Evolutionary conservation across 805 yeast genomes (phyloP).

Genomic region (Metschnikowia bowlesiae): DNA sequence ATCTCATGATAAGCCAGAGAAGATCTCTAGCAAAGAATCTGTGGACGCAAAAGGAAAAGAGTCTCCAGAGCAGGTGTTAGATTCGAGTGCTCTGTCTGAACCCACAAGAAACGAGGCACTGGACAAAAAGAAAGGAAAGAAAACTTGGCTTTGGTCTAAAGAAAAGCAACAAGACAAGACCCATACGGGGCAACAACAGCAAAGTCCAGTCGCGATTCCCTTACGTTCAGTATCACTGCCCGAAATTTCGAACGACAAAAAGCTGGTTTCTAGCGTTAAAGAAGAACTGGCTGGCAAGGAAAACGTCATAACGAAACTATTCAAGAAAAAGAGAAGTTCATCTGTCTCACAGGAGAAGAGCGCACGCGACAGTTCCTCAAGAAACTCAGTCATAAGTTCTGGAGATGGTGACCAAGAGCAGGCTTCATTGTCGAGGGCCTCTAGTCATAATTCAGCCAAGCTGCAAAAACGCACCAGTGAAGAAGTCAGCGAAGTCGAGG

Average conservation of each 20-base stretch:
- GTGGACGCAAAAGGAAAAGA: neutral
- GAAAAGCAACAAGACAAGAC: conserved; percentile 12
- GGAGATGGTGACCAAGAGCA: conserved; percentile 1
- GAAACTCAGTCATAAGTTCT: neutral
- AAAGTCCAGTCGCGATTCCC: conserved; percentile 9
- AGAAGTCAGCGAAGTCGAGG: neutral
- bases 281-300: conserved; percentile 27
- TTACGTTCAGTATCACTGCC: conserved; percentile 38
- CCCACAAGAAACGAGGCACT: neutral
- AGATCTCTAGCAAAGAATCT: neutral
- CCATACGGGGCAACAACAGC: neutral
- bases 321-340: conserved; percentile 30
- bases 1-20: neutral
- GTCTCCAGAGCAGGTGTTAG: neutral
- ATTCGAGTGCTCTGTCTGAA: neutral
- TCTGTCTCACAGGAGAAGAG: conserved; percentile 12
- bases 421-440: neutral
- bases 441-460: neutral
- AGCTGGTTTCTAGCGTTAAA: conserved; percentile 1
- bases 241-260: conserved; percentile 19
- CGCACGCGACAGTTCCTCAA: neutral
- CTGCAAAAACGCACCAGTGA: neutral
- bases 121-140: conserved; percentile 27
- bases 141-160: conserved; percentile 41
- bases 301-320: conserved; percentile 38